A percentile compares a stretch with the other conserved stretches of the same genome.
These are phyloP conservation scores for Rhodotorula mucilaginosa DNA, from an alignment of 1,284 basidiomycete species.

Conservation along the genomic window DNA sequence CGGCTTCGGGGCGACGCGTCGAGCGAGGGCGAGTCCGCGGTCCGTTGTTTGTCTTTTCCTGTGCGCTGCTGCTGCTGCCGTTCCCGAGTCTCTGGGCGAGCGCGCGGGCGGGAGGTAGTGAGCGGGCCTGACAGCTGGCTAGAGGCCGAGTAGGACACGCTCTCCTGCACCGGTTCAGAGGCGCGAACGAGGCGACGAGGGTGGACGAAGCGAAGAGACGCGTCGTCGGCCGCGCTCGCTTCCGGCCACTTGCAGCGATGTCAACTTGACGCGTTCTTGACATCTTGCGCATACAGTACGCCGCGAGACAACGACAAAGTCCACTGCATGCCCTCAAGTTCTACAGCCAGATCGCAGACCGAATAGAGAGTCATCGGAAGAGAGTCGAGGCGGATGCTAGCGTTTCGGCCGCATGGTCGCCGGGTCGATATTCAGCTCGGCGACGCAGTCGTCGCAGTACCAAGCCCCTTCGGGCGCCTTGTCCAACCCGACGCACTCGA, in stretches of 20 bases:
- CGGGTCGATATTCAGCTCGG: constrained; percentile 4
- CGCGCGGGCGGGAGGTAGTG: no score
- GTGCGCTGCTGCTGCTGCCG: not conserved
- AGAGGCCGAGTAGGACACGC: no score
- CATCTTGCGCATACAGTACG: not conserved
- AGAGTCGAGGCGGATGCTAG: not conserved
- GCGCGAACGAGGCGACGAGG: no score
- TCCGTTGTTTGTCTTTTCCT: not conserved
- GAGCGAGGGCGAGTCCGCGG: not conserved
- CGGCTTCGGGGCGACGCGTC: constrained; percentile 23
- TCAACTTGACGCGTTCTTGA: not conserved
- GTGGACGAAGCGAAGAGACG: not conserved
- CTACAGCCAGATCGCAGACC: no score
- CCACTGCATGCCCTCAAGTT: not conserved
- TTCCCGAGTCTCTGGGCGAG: no score
- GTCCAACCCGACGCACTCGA: constrained; percentile 35
- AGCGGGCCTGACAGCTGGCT: no score
- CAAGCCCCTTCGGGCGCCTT: constrained; percentile 36
- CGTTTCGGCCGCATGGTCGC: constrained; percentile 1
- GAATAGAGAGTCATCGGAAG: no score
- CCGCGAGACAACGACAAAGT: not conserved
- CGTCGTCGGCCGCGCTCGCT: not conserved
- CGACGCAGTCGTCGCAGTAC: constrained; percentile 37
- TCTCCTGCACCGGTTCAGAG: no score
- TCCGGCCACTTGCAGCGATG: not conserved